These are phyloP conservation scores for Coemansia sp. DNA, from an alignment of 192 early-diverging fungal genomes.

Conservation along the genomic window DNA sequence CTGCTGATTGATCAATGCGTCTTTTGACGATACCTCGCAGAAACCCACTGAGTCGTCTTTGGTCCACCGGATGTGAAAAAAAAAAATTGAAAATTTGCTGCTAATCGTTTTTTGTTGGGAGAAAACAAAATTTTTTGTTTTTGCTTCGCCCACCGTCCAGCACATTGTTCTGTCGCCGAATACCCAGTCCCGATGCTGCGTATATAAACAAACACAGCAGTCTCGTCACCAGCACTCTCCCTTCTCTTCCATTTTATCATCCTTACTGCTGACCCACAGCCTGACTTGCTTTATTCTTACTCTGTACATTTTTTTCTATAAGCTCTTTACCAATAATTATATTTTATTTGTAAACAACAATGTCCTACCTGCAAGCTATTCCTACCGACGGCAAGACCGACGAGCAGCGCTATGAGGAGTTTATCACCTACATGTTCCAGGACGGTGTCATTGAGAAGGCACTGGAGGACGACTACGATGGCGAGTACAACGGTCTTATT, in stretches of 20 bases:
- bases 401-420: conserved; percentile 49
- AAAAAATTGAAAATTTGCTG: not conserved
- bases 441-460: conserved; percentile 48
- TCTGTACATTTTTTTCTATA: not conserved
- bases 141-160: not conserved
- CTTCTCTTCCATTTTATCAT: not conserved
- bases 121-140: conserved; percentile 6
- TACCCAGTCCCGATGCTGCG: not conserved
- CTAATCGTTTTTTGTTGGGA: not conserved
- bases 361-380: conserved; percentile 41
- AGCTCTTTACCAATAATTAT: conserved; percentile 2
- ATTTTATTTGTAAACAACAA: conserved; percentile 8
- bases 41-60: no score
- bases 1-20: no score
- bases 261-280: no score
- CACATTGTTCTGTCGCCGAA: no score
- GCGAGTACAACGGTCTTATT: conserved; percentile 39
- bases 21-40: no score
- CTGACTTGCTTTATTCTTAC: conserved; percentile 11
- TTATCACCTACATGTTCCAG: conserved; percentile 26
- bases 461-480: conserved; percentile 42
- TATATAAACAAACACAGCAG: not conserved
- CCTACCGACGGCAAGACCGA: conserved; percentile 49
- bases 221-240: not conserved
- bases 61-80: no score